These are phyloP conservation scores for Olyra latifolia DNA, from an alignment of 176 grass and related monocot genomes.

Conservation along the genomic window DNA sequence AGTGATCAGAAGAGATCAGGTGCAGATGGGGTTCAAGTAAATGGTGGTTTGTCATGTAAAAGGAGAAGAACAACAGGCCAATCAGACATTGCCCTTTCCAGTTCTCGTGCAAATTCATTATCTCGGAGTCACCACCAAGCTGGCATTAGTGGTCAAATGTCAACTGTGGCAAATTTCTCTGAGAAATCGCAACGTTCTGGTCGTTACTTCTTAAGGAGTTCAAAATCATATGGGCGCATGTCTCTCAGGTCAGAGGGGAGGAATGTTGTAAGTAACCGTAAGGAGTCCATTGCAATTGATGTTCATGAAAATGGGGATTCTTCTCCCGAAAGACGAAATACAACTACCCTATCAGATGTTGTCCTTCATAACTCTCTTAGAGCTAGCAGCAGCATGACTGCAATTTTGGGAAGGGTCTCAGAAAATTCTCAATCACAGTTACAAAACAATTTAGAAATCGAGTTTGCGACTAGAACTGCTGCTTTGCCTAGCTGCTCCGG, in stretches of 20 bases:
- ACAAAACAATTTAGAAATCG: constrained; percentile 34
- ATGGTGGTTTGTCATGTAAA: constrained; percentile 23
- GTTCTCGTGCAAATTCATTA: constrained; percentile 35
- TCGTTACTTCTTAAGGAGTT: constrained; percentile 41
- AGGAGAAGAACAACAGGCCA: constrained; percentile 28
- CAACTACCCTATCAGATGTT: constrained; percentile 13
- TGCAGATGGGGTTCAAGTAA: constrained; percentile 34
- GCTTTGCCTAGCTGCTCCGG: constrained; percentile 28
- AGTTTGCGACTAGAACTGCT: constrained; percentile 5
- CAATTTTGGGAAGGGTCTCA: constrained; percentile 8
- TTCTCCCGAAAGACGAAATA: constrained; percentile 30
- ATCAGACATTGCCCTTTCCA: constrained; percentile 12
- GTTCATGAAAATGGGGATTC: constrained; percentile 22
- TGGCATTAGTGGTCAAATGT: constrained; percentile 18
- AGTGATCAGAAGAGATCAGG: constrained; percentile 32
- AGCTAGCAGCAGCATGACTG: constrained; percentile 14
- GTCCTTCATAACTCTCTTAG: constrained; percentile 36
- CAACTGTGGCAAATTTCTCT: constrained; percentile 30
- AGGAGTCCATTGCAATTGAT: constrained; percentile 15
- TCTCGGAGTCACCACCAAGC: constrained; percentile 20
- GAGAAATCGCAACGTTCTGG: constrained; percentile 32
- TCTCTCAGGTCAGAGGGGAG: constrained; percentile 15
- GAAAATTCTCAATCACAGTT: constrained; percentile 24
- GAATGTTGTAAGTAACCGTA: constrained; percentile 17
- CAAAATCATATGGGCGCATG: constrained; percentile 24